Conservation (phyloP, 169 alveolate genomes). For the Plasmodium fragile region DNA sequence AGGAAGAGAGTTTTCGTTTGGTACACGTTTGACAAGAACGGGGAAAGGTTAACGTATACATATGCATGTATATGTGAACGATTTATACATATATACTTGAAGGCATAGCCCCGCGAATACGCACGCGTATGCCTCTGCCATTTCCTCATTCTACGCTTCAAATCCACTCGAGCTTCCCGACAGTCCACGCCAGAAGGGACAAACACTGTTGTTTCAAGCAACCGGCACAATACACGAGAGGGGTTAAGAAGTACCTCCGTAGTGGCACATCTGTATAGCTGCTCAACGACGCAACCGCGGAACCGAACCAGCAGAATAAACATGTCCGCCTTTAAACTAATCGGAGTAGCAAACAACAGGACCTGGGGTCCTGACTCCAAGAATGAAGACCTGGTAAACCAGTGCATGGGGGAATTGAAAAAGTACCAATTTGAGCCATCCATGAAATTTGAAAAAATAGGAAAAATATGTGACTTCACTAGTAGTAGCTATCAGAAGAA, state of each 20-base stretch:
- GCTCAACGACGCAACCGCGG: too few relatives aligned
- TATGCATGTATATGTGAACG: neutral
- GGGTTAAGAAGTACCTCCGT: neutral
- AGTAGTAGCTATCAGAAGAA: constrained; percentile 84
- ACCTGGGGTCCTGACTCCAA: constrained; percentile 87
- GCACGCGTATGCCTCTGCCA: neutral
- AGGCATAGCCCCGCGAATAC: neutral
- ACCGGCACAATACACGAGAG: neutral
- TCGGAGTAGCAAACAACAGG: constrained; percentile 36
- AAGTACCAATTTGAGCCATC: constrained; percentile 89
- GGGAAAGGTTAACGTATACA: neutral
- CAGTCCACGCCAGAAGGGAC: neutral
- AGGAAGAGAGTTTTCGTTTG: neutral
- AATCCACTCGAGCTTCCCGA: neutral
- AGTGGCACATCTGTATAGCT: neutral
- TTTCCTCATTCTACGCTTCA: neutral
- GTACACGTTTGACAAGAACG: neutral
- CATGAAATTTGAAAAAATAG: constrained; percentile 87
- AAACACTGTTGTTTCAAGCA: neutral
- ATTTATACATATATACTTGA: neutral
- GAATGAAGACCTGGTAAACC: constrained; percentile 79
- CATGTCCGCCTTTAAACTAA: constrained; percentile 29
- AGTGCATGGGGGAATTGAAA: constrained; percentile 84
- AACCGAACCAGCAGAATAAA: neutral
- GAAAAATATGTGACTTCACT: constrained; percentile 89